phyloP scores from a whole-genome alignment of 371 early-diverging fungal species.

The Amoeboaphelidium protococcarum region DNA sequence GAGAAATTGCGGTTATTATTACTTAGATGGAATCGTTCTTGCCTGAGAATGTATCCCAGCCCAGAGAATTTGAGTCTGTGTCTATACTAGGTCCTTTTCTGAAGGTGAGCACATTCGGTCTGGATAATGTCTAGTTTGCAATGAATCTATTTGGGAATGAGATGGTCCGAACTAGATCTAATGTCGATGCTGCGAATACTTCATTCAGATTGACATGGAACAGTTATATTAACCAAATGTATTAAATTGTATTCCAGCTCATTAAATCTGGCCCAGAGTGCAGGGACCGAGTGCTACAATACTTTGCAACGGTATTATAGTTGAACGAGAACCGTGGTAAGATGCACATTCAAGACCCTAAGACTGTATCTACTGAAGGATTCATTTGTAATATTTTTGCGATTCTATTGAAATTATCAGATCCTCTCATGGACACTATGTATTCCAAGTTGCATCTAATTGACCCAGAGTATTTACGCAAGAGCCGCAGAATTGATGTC shows the following conservation, averaged over 20 bases:
- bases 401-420: slow-evolving; percentile 34
- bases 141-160: background rate
- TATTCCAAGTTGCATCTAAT: slow-evolving; percentile 43
- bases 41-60: too few relatives aligned
- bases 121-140: background rate
- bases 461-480: slow-evolving; percentile 31
- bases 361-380: slow-evolving; percentile 53
- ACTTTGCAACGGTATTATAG: background rate
- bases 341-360: slow-evolving; percentile 24
- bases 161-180: background rate
- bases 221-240: background rate
- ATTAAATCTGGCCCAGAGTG: background rate
- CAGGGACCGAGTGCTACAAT: background rate
- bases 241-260: background rate
- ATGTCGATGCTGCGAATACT: background rate
- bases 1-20: too few relatives aligned
- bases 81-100: background rate
- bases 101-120: background rate
- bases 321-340: background rate
- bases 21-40: too few relatives aligned
- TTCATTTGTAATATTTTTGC: slow-evolving; percentile 49
- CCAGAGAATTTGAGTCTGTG: background rate
- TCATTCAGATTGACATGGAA: background rate
- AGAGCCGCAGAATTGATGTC: slow-evolving; percentile 18
- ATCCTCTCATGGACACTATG: slow-evolving; percentile 52